Base-by-base conservation (phyloP, 1,139 yeast genomes). In the Groenewaldozyma sp. region DNA sequence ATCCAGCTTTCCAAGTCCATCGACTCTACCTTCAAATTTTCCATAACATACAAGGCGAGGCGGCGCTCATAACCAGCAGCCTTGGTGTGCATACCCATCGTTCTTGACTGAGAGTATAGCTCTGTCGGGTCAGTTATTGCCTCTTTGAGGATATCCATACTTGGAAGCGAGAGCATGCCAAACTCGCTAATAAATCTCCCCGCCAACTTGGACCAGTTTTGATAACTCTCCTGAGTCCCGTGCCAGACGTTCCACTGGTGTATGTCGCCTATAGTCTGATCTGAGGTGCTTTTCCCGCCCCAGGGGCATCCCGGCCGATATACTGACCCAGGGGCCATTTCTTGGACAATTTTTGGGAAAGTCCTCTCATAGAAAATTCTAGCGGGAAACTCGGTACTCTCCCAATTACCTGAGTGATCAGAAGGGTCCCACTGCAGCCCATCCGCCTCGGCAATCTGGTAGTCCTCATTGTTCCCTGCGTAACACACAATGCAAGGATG, bases 171-270 rank as follows among this genome's bases (percentile, higher is more conserved):
- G 43, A 62, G 62, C 73, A 70, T 69, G 3, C 74, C 74, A 54
- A 70, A 70, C 47, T 70, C 74, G 29, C 70, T 62, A 3, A 70
- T 58, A 52, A 70, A 70, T 33, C 73, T 49, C 3, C 74, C 74
- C 1, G 63, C 62, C 9, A 70, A 52, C 39, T 59, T 57, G 34
- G 55, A 54, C 73, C 72, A 68, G 47, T 68, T 56, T 44, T 70
- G 74, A 45, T 69, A 70, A 43, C 58, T 59, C 42, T 65, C 69
- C 52, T 68, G 71, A 9, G 52, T 49, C 3, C 74, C 74, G 44
- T 70, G 74, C 74, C 74, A 70, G 5, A 70, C 71, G 43, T 68
- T 65, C 74, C 74, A 70, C 47, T 69, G 73, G 47, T 70, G 74
- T 17, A 67, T 49, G 49, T 70, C 74, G 0, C 74, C 74, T 17